These are phyloP conservation scores for Adansonia grandidieri DNA, from an alignment of 441 rosid genomes.

Conservation along the genomic window DNA sequence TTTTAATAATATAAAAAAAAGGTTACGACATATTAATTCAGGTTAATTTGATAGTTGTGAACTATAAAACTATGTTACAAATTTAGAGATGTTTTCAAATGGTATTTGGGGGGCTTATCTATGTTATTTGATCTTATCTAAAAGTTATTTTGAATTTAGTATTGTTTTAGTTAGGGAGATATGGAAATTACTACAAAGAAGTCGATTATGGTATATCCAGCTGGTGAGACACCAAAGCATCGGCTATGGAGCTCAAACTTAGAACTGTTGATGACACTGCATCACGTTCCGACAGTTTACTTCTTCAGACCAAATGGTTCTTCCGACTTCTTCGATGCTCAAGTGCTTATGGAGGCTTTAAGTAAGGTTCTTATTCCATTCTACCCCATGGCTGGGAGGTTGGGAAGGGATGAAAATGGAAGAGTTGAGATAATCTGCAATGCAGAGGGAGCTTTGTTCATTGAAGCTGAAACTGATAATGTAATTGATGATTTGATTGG, in stretches of 20 bases:
- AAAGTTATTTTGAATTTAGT: no score
- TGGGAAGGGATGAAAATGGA: conserved; percentile 36
- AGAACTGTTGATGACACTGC: background rate
- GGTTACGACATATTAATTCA: no score
- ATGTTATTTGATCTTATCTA: no score
- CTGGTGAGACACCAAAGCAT: conserved; percentile 30
- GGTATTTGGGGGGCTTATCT: no score
- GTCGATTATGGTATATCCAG: conserved; percentile 38
- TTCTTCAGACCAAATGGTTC: conserved; percentile 34
- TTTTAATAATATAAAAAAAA: no score
- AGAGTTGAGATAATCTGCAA: conserved; percentile 42
- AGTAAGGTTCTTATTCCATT: conserved; percentile 43
- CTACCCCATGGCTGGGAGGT: conserved; percentile 52
- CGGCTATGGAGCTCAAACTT: background rate
- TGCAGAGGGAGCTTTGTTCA: conserved; percentile 39
- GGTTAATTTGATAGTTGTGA: no score
- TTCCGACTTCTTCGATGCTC: conserved; percentile 33
- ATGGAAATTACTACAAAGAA: conserved; percentile 35
- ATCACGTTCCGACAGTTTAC: conserved; percentile 21
- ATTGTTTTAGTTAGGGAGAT: background rate
- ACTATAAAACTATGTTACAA: no score
- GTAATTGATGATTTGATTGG: conserved; percentile 31
- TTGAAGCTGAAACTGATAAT: conserved; percentile 40
- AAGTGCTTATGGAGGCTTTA: conserved; percentile 42
- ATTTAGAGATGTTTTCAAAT: no score